Base-by-base conservation (phyloP, 768 basidiomycete genomes). In the Rhodotorula taiwanensis region DNA sequence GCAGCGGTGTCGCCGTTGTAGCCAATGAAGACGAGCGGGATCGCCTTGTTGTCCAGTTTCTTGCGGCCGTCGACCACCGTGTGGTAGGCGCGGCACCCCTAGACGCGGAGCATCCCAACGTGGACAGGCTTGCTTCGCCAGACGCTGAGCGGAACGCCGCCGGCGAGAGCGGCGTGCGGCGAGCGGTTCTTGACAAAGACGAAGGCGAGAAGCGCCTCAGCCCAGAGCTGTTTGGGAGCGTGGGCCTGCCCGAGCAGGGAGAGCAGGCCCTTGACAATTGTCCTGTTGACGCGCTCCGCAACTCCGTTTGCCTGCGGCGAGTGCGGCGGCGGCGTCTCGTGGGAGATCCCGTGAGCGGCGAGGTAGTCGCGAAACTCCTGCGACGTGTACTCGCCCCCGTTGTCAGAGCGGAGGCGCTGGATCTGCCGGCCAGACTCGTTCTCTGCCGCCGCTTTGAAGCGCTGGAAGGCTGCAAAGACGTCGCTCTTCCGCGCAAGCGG, bases 211-310 rank as follows among this genome's bases (percentile, higher is more conserved):
- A 44, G 41, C 1, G 58, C 58, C 48, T 39, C 50, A n/a, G 58
- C 50, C 58, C 58, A 59, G 49, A 60, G 45, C 8, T n/a, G 8
- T 21, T 51, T 43, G 16, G 50, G 58, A 2, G 44, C 42, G 41
- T 33, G 21, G 15, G 58, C n/a, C 18, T 47, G 42, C 2, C 11
- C 21, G 41, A 59, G 43, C 36, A 59, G n/a, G 4, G 58, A 28
- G 30, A 41, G 16, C 25, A 52, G 11, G 14, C 28, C 49, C 8
- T 60, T 18, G 28, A 60, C 30, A n/a, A 60, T 41, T 2, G 49
- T 52, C 31, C 33, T 9, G 13, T 52, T 52, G 28, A 30, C 51
- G 51, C 51, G 51, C 31, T 52, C 51, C 9, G 51, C 51, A 11
- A 52, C 27, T 10, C 51, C 51, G 31, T 52, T 52, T 33, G 51